Evolutionary conservation across 129 eudicot genomes (phyloP).

Genomic region (Escallonia herrerae): DNA sequence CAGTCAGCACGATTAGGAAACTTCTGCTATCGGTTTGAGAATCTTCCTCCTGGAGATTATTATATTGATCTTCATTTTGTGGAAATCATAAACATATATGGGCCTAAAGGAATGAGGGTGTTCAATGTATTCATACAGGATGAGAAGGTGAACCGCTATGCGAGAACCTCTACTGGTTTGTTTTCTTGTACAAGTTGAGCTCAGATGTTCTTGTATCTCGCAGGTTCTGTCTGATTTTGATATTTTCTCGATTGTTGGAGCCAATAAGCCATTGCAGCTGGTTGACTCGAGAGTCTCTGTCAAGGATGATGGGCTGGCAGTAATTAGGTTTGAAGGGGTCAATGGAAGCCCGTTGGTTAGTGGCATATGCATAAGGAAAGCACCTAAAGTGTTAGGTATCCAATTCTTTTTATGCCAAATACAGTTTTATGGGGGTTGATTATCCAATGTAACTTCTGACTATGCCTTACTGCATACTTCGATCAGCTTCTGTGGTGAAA

Average conservation of each 20-base stretch:
- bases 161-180: background rate
- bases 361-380: conserved; percentile 83
- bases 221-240: conserved; percentile 89
- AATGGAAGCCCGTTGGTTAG: conserved; percentile 80
- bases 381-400: conserved; percentile 51
- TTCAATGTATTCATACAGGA: conserved; percentile 82
- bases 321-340: conserved; percentile 80
- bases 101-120: conserved; percentile 95
- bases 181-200: background rate
- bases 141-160: conserved; percentile 64
- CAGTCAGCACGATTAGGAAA: conserved; percentile 76
- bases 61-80: conserved; percentile 82
- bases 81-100: conserved; percentile 70
- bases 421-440: background rate
- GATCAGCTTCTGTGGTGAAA: conserved; percentile 35
- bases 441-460: background rate
- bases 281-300: conserved; percentile 62
- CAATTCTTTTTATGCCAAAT: background rate
- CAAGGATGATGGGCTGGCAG: conserved; percentile 46
- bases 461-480: background rate
- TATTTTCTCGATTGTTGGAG: conserved; percentile 85
- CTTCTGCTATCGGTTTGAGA: conserved; percentile 52
- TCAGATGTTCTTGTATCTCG: conserved; percentile 9
- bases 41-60: conserved; percentile 72
- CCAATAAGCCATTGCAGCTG: conserved; percentile 81